These are phyloP conservation scores for Myxozyma melibiosi DNA, from an alignment of 805 yeast species.

Conservation along the genomic window DNA sequence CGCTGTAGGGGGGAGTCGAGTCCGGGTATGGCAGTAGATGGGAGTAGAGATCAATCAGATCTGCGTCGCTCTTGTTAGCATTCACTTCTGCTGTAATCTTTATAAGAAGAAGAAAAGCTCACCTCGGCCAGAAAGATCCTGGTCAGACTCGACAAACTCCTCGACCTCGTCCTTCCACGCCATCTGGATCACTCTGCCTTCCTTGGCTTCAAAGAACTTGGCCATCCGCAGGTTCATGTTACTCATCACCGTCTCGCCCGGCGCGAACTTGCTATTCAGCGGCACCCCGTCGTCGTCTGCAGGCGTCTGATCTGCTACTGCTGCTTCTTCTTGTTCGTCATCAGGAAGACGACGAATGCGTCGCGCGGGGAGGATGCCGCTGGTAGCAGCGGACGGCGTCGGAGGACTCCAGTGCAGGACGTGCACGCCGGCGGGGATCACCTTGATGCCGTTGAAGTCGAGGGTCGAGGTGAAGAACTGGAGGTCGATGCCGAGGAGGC, in stretches of 20 bases:
- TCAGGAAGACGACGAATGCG: background rate
- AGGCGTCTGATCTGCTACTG: background rate
- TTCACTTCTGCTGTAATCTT: background rate
- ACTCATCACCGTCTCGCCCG: conserved; percentile 10
- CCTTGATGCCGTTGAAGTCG: conserved; percentile 54
- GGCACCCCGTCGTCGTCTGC: conserved; percentile 11
- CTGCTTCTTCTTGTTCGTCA: background rate
- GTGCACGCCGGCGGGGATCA: conserved; percentile 56
- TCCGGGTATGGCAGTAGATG: conserved; percentile 50
- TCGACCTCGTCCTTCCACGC: conserved; percentile 47
- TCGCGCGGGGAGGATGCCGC: background rate
- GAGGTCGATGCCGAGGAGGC: conserved; percentile 53
- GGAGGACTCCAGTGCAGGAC: conserved; percentile 54
- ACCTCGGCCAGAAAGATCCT: background rate
- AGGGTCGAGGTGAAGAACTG: conserved; percentile 51
- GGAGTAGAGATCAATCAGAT: conserved; percentile 42
- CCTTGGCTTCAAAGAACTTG: conserved; percentile 37
- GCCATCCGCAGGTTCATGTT: conserved; percentile 31
- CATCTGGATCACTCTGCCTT: conserved; percentile 43
- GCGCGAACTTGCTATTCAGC: conserved; percentile 23
- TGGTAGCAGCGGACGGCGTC: too few relatives aligned
- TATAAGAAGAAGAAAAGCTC: background rate
- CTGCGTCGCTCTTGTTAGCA: background rate
- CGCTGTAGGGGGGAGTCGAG: conserved; percentile 39
- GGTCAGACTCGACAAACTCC: conserved; percentile 33